phyloP scores from a whole-genome alignment of 441 rosid species.

The Viola pubescens region DNA sequence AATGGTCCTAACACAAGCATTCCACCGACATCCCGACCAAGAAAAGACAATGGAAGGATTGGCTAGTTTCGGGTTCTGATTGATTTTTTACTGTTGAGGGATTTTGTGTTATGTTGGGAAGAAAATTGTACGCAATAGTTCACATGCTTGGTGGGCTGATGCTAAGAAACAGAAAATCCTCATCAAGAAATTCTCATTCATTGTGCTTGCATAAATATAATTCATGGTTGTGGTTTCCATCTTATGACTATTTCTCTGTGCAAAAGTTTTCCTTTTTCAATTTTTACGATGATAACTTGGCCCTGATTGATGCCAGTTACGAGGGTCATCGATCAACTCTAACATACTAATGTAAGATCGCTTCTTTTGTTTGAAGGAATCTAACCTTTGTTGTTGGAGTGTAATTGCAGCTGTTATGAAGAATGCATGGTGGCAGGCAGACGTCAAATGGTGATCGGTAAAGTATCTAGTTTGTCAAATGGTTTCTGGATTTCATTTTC shows the following conservation, averaged over 20 bases:
- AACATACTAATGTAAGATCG: not conserved
- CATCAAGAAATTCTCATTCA: slow-evolving; percentile 48
- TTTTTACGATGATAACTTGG: not conserved
- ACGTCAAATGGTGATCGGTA: too few relatives aligned
- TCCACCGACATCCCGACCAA: slow-evolving; percentile 77
- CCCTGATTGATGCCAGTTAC: not conserved
- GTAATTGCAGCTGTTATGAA: slow-evolving; percentile 24
- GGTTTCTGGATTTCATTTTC: too few relatives aligned
- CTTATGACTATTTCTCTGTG: not conserved
- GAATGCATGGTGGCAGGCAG: not conserved
- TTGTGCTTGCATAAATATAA: slow-evolving; percentile 57
- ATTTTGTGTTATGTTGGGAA: slow-evolving; percentile 44
- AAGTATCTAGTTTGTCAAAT: too few relatives aligned
- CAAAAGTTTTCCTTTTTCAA: not conserved
- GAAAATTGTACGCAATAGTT: slow-evolving; percentile 46
- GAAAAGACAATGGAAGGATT: slow-evolving; percentile 86
- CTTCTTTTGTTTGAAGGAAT: slow-evolving; percentile 16
- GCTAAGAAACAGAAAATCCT: slow-evolving; percentile 35
- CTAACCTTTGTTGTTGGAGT: slow-evolving; percentile 19
- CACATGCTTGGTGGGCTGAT: slow-evolving; percentile 60
- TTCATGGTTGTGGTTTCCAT: slow-evolving; percentile 31
- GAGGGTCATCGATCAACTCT: not conserved
- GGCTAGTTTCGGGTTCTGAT: slow-evolving; percentile 36
- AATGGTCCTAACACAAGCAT: slow-evolving; percentile 62
- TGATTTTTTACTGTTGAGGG: slow-evolving; percentile 29